These are phyloP conservation scores for Fraxinus xanthoxyloides DNA, from an alignment of 305 asterid species.

Conservation along the genomic window DNA sequence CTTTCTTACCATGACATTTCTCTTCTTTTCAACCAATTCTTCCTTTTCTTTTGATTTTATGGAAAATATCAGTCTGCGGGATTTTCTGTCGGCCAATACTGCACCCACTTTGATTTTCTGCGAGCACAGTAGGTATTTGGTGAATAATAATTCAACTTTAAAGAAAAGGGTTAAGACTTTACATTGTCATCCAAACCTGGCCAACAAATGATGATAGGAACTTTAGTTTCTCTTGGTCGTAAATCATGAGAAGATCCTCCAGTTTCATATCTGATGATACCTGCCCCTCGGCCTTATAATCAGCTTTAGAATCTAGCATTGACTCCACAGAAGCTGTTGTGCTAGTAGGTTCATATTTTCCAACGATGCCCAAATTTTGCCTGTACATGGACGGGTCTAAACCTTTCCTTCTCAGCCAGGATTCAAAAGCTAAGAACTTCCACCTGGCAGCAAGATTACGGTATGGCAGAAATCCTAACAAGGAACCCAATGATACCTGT, in stretches of 20 bases:
- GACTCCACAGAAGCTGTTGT: slow-evolving; percentile 37
- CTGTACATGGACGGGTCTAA: slow-evolving; percentile 73
- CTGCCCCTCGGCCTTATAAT: slow-evolving; percentile 30
- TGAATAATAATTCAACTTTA: slow-evolving; percentile 15
- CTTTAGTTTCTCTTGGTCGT: slow-evolving; percentile 82
- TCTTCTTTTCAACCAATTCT: slow-evolving; percentile 68
- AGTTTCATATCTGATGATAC: slow-evolving; percentile 73
- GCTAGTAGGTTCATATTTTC: slow-evolving; percentile 59
- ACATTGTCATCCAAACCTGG: slow-evolving; percentile 59
- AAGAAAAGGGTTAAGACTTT: slow-evolving; percentile 8
- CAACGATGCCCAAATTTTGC: slow-evolving; percentile 77
- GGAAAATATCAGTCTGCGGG: slow-evolving; percentile 77
- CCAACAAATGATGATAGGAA: slow-evolving; percentile 91
- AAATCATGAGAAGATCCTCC: slow-evolving; percentile 78
- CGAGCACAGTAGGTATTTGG: slow-evolving; percentile 20
- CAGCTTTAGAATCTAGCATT: slow-evolving; percentile 31
- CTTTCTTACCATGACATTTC: slow-evolving; percentile 70
- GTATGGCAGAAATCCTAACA: slow-evolving; percentile 88
- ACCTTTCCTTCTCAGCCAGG: slow-evolving; percentile 93
- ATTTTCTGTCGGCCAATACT: slow-evolving; percentile 66
- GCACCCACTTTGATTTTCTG: slow-evolving; percentile 73
- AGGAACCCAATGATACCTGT: slow-evolving; percentile 87
- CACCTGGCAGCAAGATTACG: slow-evolving; percentile 90
- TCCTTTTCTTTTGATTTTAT: slow-evolving; percentile 74
- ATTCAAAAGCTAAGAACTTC: slow-evolving; percentile 92